Evolutionary conservation across 2,329 filamentous ascomycete species (phyloP).

Genomic region (Cryphonectria radicalis): DNA sequence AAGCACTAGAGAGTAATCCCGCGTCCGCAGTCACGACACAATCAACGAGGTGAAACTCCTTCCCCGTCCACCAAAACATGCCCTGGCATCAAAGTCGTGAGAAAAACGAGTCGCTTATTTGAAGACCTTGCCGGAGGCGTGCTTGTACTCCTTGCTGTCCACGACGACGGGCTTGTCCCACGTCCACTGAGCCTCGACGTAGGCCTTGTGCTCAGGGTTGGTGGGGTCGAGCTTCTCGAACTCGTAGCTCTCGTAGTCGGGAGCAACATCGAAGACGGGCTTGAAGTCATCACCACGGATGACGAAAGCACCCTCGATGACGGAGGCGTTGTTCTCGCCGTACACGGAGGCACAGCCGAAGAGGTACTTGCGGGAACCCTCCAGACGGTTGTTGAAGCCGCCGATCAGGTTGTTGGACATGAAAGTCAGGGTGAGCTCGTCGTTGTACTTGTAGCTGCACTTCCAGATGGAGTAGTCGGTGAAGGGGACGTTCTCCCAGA

Average conservation of each 20-base stretch:
- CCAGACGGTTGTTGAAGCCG: conserved; percentile 96
- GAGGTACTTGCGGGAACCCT: conserved; percentile 96
- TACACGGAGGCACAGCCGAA: conserved; percentile 92
- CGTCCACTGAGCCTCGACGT: conserved; percentile 84
- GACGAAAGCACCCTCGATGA: conserved; percentile 92
- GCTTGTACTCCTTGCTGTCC: conserved; percentile 85
- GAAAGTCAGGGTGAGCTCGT: conserved; percentile 96
- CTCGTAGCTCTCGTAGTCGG: conserved; percentile 94
- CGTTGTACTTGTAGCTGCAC: conserved; percentile 98
- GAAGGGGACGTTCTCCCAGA: conserved; percentile 95
- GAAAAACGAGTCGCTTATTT: conserved; percentile 67
- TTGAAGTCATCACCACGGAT: conserved; percentile 86
- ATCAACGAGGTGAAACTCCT: conserved; percentile 27
- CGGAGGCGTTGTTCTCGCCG: conserved; percentile 83
- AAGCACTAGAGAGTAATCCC: conserved; percentile 18
- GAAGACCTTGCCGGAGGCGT: conserved; percentile 96
- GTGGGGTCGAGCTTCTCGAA: conserved; percentile 95
- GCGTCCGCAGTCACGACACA: conserved; percentile 22
- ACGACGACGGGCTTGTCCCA: conserved; percentile 86
- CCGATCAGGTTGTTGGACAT: conserved; percentile 99
- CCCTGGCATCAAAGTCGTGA: conserved; percentile 28
- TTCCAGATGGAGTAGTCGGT: conserved; percentile 96
- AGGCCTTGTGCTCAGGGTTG: conserved; percentile 83
- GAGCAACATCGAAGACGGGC: conserved; percentile 94
- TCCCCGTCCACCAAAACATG: conserved; percentile 25